Base-by-base conservation (phyloP, 192 early-diverging fungal species). In the Spizellomyces punctatus region DNA sequence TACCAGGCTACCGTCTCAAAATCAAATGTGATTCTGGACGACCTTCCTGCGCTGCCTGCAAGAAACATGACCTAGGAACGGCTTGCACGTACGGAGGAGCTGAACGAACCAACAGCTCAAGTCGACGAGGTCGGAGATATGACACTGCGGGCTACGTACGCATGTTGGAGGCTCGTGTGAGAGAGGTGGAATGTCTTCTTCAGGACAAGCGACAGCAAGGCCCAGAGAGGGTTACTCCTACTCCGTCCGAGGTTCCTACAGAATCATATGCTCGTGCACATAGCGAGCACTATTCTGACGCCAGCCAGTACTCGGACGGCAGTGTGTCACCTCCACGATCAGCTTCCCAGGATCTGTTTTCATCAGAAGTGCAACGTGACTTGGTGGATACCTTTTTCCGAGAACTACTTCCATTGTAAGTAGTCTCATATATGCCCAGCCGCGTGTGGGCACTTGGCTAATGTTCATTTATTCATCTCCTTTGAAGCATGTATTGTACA, bases 121-220 rank as follows among this genome's bases (percentile, higher is more conserved):
- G 72, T 19, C 44, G 70, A 10, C 59, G 62, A 8, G 62, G 61
- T 7, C 44, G 70, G 10, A 45, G 70, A 6, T 72, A 72, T 43
- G 70, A 67, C 52, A 58, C 66, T 41, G 70, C 72, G 43, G 72
- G 72, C 21, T 74, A 74, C 64, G 54, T 74, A 17, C 63, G 65
- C 43, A 74, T 74, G 72, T 48, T 74, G 10, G 72, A 74, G 56
- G 65, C 72, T 3, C 21, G 65, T 8, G 56, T 74, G 6, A 17
- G 72, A 21, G 64, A 74, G 43, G 72, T 74, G 10, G 72, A 74
- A 58, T 56, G 63, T 27, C 19, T 17, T 16, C 14, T 27, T 16
- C 59, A 61, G 36, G 14, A 61, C 14, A 61, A 41, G 27, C 36
- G 59, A 27, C 19, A 10, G 10, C 59, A 12, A 61, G 59, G 52